Evolutionary conservation across 2,329 filamentous ascomycete species (phyloP), one percentile per base, ranked within the genome.

Genomic region (Exserohilum rostratum): DNA sequence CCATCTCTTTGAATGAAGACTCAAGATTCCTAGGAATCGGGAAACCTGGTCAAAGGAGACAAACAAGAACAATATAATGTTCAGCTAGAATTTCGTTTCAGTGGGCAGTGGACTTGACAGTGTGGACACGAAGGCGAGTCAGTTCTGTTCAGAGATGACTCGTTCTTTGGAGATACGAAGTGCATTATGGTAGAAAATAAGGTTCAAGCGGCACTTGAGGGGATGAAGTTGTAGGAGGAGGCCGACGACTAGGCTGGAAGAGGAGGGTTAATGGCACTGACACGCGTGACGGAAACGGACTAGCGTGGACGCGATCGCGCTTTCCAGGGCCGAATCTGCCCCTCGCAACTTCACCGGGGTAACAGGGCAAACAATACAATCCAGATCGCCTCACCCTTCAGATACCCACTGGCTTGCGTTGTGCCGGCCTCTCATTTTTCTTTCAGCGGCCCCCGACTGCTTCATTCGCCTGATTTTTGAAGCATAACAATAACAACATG

Each of bases 301-400:
- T 63, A 65, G 62, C 55, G 60, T 15, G 10, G 27, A 55, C 56
- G 46, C 60, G 54, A 58, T 60, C 64, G 64, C 62, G 60, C 53
- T 44, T 60, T 47, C 56, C 57, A 29, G 38, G 37, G 57, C 53
- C 55, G 57, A 60, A 50, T 50, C 53, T 45, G 55, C 56, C 65
- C 65, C 64, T 64, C 57, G 52, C 29, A 51, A 50, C 42, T 50
- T 54, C 40, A 50, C 53, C 46, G 44, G 47, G 40, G 50, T 49
- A 46, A 53, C 55, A 44, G 40, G 30, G 11, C 38, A 58, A 50
- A 52, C 61, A 51, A 47, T 49, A 53, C 50, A 34, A 4, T 25
- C 22, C 22, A 4, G 22, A 25, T 7, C 4, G 22, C 22, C 22
- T 25, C 22, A 7, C 22, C 25, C 47, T 49, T 60, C 40, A 27